These are phyloP conservation scores for Penicillium sp. DNA, from an alignment of 2,329 filamentous ascomycete genomes.

Conservation along the genomic window DNA sequence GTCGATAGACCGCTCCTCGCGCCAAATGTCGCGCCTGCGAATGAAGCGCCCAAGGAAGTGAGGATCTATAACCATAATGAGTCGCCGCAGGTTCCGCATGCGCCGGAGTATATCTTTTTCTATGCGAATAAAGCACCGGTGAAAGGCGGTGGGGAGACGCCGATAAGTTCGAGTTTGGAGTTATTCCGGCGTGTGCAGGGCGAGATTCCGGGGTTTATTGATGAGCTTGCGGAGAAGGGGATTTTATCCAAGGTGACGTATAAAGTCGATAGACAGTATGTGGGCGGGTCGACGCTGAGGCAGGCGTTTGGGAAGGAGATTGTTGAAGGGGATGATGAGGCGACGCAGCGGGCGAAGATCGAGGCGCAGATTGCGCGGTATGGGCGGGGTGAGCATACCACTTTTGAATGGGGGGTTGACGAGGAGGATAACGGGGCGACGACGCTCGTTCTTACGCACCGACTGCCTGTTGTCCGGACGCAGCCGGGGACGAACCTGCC, in stretches of 20 bases:
- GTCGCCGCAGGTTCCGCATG: constrained; percentile 56
- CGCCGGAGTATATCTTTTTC: constrained; percentile 59
- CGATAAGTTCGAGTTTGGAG: constrained; percentile 56
- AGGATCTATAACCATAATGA: constrained; percentile 59
- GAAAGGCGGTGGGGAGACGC: constrained; percentile 46
- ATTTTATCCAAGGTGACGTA: constrained; percentile 51
- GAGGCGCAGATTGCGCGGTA: constrained; percentile 56
- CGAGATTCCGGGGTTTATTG: constrained; percentile 55
- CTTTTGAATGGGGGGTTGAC: constrained; percentile 55
- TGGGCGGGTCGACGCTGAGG: constrained; percentile 53
- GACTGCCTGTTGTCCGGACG: constrained; percentile 53
- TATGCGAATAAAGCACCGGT: constrained; percentile 47
- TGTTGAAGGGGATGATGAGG: constrained; percentile 50
- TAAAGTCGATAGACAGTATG: constrained; percentile 50
- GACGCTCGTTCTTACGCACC: constrained; percentile 49
- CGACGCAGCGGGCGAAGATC: constrained; percentile 49
- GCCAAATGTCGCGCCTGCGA: constrained; percentile 54
- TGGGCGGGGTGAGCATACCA: constrained; percentile 51
- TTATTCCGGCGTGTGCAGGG: constrained; percentile 51
- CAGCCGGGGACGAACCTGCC: constrained; percentile 53
- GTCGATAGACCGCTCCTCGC: constrained; percentile 52
- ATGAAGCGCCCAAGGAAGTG: constrained; percentile 55
- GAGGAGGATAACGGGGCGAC: constrained; percentile 15
- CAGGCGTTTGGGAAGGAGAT: constrained; percentile 56
- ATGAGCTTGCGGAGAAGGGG: constrained; percentile 50